Conservation (phyloP, 176 grass and related monocot species). For the barley (Hordeum vulgare) region DNA sequence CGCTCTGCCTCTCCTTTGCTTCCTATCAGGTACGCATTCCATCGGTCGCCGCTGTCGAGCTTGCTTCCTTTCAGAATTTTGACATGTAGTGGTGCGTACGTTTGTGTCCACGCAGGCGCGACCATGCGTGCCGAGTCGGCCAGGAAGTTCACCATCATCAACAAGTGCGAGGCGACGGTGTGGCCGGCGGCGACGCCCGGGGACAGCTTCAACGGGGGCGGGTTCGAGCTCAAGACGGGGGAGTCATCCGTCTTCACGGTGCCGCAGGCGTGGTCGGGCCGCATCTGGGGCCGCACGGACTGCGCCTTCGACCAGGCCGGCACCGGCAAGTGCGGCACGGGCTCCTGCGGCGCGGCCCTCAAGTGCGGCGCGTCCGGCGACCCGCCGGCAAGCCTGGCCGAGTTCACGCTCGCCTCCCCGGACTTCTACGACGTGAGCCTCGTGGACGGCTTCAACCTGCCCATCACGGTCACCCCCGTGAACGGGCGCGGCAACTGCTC, state of each 20-base stretch:
- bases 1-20: conserved; percentile 13
- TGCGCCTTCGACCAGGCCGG: conserved; percentile 47
- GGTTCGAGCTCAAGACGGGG: conserved; percentile 45
- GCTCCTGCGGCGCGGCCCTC: conserved; percentile 35
- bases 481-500: conserved; percentile 37
- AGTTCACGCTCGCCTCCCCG: conserved; percentile 45
- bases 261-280: conserved; percentile 35
- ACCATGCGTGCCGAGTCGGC: conserved; percentile 15
- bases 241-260: conserved; percentile 50
- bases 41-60: no score
- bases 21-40: conserved; percentile 26
- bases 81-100: no score
- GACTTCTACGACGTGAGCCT: conserved; percentile 28
- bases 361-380: conserved; percentile 41
- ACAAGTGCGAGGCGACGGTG: conserved; percentile 46
- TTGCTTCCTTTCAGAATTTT: no score
- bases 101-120: neutral
- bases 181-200: conserved; percentile 60
- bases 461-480: conserved; percentile 38
- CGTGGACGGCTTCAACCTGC: conserved; percentile 28
- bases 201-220: conserved; percentile 39
- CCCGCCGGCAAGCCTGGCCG: conserved; percentile 50
- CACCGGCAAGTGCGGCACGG: conserved; percentile 55
- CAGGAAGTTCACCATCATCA: conserved; percentile 51
- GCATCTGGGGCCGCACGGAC: conserved; percentile 69